These are phyloP conservation scores for Crucihimalaya himalaica DNA, from an alignment of 345 rosid genomes.

Conservation along the genomic window DNA sequence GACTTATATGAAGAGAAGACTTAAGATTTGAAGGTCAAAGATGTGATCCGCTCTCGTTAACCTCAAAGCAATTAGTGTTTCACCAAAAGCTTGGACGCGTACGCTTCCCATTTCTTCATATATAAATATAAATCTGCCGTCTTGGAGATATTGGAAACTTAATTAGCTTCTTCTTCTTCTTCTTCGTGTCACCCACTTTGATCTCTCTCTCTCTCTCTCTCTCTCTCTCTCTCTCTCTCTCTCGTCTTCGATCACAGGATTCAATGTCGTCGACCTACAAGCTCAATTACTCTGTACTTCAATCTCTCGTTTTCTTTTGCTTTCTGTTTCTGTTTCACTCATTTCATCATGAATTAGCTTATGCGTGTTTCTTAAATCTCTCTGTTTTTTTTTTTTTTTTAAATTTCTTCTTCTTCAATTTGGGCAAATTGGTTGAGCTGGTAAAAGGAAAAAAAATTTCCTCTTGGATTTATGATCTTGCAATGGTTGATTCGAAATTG, in stretches of 20 bases:
- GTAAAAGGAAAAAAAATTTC: neutral
- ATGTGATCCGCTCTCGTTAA: conserved; percentile 36
- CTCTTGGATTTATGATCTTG: conserved; percentile 6
- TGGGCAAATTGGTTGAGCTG: neutral
- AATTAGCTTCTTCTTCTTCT: conserved; percentile 29
- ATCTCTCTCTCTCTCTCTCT: conserved; percentile 27
- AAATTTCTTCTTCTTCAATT: neutral
- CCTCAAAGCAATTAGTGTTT: conserved; percentile 28
- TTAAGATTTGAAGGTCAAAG: conserved; percentile 32
- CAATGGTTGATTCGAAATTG: neutral
- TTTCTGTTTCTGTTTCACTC: neutral
- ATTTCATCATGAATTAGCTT: conserved; percentile 5
- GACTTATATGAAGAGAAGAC: neutral
- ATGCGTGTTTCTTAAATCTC: conserved; percentile 1
- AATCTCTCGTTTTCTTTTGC: conserved; percentile 6
- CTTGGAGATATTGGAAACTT: conserved; percentile 3
- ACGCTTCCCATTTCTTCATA: conserved; percentile 6
- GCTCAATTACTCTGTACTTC: conserved; percentile 51
- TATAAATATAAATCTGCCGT: conserved; percentile 31
- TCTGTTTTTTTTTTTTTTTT: neutral
- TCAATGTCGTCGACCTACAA: conserved; percentile 68
- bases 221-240: conserved; percentile 29
- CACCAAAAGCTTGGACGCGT: conserved; percentile 8
- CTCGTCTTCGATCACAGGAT: conserved; percentile 10
- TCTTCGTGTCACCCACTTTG: conserved; percentile 25